Evolutionary conservation across 495 filamentous ascomycete species (phyloP).

Genomic region (Neurospora sp.): DNA sequence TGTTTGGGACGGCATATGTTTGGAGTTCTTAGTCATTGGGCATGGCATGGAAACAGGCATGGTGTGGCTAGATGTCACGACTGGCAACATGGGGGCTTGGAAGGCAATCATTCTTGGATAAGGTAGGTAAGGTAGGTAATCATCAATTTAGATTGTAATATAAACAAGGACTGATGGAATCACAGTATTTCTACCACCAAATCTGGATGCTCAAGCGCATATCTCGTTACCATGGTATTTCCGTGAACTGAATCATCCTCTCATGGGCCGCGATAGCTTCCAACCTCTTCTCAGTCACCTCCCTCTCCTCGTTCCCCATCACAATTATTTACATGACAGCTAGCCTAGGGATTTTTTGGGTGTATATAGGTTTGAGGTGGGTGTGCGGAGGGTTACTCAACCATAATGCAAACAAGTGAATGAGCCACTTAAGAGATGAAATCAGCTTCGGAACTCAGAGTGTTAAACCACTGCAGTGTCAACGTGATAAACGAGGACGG

Average conservation of each 20-base stretch:
- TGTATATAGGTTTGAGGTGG: no score
- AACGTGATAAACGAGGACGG: not conserved
- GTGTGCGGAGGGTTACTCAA: not conserved
- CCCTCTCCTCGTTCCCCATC: no score
- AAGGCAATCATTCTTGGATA: not conserved
- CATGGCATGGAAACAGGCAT: not conserved
- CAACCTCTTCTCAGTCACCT: no score
- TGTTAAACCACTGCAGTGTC: not conserved
- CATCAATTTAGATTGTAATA: no score
- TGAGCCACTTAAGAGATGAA: not conserved
- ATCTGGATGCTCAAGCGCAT: no score
- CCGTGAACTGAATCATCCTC: no score
- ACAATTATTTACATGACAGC: no score
- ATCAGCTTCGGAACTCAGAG: not conserved
- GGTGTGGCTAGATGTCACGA: not conserved
- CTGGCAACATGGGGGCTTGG: not conserved
- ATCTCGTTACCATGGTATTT: no score
- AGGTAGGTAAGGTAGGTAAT: not conserved
- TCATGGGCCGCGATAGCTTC: no score
- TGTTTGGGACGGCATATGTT: not conserved
- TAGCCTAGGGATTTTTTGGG: not conserved
- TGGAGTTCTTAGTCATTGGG: not conserved
- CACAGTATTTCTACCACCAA: no score
- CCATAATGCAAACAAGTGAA: not conserved
- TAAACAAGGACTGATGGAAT: no score